Percentiles rank a stretch among this genome's conserved stretches.
phyloP scores from a whole-genome alignment of 192 early-diverging fungal species.

The Podila verticillata region DNA sequence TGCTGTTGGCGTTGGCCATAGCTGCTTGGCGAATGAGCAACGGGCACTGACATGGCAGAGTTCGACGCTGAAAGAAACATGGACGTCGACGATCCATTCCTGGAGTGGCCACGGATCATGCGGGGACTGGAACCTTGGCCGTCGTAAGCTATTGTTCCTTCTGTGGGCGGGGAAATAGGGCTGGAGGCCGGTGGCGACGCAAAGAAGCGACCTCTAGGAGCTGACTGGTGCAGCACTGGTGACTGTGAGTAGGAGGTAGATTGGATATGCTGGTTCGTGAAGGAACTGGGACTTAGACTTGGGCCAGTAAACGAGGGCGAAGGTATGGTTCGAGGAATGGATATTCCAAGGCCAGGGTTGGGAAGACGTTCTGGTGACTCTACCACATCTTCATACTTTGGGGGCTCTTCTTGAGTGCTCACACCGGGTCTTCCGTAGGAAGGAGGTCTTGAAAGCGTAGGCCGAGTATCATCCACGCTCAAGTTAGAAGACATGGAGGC shows the following conservation, averaged over 20 bases:
- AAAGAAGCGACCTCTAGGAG: neutral
- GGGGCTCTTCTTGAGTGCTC: conserved; percentile 7
- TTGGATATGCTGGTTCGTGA: neutral
- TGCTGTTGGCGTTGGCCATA: conserved; percentile 4
- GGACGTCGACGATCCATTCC: conserved; percentile 13
- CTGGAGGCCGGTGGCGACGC: conserved; percentile 10
- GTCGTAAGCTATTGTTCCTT: conserved; percentile 1
- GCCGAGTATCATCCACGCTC: neutral
- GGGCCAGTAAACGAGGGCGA: conserved; percentile 14
- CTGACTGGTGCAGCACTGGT: conserved; percentile 9
- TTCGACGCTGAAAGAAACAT: conserved; percentile 25
- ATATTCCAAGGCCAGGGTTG: conserved; percentile 13
- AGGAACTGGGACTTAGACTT: neutral
- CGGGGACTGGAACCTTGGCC: conserved; percentile 18
- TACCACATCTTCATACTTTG: conserved; percentile 48
- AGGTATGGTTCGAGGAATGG: conserved; percentile 25
- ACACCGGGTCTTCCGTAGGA: conserved; percentile 17
- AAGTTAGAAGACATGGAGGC: conserved; percentile 1
- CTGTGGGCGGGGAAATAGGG: conserved; percentile 1
- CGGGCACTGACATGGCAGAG: neutral
- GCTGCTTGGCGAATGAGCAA: conserved; percentile 7
- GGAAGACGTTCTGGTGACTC: neutral
- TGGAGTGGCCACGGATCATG: conserved; percentile 5
- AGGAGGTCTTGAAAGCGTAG: conserved; percentile 14
- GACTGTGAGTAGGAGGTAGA: conserved; percentile 16